phyloP scores from a whole-genome alignment of 495 filamentous ascomycete species.

The Neurospora sp. region DNA sequence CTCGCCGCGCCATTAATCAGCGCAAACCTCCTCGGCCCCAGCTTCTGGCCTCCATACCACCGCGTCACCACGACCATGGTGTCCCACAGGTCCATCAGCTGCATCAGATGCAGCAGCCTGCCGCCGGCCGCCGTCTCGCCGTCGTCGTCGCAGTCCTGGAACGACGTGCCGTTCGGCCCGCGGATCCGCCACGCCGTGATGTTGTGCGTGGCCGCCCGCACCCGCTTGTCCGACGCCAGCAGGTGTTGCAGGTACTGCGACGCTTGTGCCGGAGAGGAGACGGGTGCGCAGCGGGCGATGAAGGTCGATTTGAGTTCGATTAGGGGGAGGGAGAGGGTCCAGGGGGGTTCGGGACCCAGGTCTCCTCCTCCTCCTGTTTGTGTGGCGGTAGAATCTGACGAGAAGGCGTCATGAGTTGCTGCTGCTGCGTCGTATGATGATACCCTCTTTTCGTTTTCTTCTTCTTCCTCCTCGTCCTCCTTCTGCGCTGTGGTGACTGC shows the following conservation, averaged over 20 bases:
- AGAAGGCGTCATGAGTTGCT: not conserved
- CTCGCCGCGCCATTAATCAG: slow-evolving; percentile 79
- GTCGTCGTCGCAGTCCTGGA: slow-evolving; percentile 91
- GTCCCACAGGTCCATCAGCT: slow-evolving; percentile 90
- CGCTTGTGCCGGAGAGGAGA: slow-evolving; percentile 59
- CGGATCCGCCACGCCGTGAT: slow-evolving; percentile 58
- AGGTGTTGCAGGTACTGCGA: slow-evolving; percentile 60
- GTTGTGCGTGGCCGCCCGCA: slow-evolving; percentile 82
- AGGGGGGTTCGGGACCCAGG: slow-evolving; percentile 40
- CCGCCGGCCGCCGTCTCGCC: slow-evolving; percentile 92
- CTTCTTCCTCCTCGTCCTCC: not conserved
- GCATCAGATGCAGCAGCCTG: slow-evolving; percentile 77
- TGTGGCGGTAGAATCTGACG: too few species aligned
- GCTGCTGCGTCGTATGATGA: not conserved
- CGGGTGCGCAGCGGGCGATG: slow-evolving; percentile 60
- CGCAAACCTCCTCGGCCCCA: slow-evolving; percentile 83
- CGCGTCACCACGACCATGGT: slow-evolving; percentile 86
- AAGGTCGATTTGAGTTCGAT: slow-evolving; percentile 85
- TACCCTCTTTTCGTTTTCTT: not conserved
- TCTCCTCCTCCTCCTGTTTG: not conserved
- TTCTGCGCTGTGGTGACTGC: slow-evolving; percentile 5
- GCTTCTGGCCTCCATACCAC: slow-evolving; percentile 86
- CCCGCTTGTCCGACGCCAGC: slow-evolving; percentile 68
- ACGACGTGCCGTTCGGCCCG: slow-evolving; percentile 42
- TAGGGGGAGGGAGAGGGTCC: slow-evolving; percentile 61